Base-by-base conservation (phyloP, 441 rosid genomes). In the Codiaeum variegatum region DNA sequence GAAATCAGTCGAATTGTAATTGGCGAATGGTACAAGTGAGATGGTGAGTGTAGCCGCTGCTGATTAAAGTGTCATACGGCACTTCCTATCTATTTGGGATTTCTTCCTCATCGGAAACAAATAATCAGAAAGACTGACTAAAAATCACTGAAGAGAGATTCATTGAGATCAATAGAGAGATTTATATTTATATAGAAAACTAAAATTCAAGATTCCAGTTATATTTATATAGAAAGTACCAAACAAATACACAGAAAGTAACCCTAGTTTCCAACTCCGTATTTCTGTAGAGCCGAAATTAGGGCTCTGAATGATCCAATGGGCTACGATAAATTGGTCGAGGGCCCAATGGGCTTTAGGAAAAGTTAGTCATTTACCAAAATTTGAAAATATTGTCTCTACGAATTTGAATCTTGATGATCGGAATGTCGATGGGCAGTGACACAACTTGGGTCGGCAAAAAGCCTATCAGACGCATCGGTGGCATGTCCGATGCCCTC, bases 401-500 rank as follows among this genome's bases (percentile, higher is more conserved):
- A 19, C 66, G 46, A 5, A 32, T 34, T 32, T 15, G 46, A 34
- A 18, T 32, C n/a, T 62, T 62, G 66, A 19, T 34, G 46, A 18
- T 62, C n/a, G 12, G 3, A 69, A 92, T 89, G 96, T 88, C 95
- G 69, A 89, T 91, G 88, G 86, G 88, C 62, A 83, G 83, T 69
- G 98, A 94, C 79, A 71, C 90, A 51, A 90, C 96, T 10, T 94
- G 97, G 98, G 99, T 94, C 0, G 94, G 98, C 42, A 92, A 87
- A 82, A 92, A 91, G 75, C 96, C 97, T 38, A 76, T 88, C 47
- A 80, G 97, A 46, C 98, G 98, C 65, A 94, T 94, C 79, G 96
- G 97, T 40, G 99, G 98, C 44, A 91, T 94, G 84, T 86, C 92
- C 44, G 99, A 94, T 77, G 97, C 99, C n/a, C 97, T 94, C 75